Conservation (phyloP, 805 yeast genomes). For the Lachancea sp. region DNA sequence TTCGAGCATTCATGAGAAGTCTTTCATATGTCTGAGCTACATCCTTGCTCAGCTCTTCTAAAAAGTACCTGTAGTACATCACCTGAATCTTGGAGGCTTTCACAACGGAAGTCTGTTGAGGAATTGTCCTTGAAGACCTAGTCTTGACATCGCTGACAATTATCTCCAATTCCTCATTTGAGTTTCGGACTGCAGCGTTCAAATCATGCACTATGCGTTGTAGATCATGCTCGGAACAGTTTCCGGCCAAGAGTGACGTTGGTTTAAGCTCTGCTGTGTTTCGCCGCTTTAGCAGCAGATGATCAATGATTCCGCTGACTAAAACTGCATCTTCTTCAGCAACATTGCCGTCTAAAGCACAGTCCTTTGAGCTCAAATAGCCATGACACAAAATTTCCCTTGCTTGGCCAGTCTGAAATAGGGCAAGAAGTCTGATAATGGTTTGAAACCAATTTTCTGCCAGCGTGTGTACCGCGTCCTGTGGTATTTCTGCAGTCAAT, state of each 20-base stretch:
- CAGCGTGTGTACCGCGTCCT: slow-evolving; percentile 21
- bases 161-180: slow-evolving; percentile 19
- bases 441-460: slow-evolving; percentile 39
- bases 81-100: slow-evolving; percentile 52
- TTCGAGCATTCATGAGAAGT: slow-evolving; percentile 41
- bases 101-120: slow-evolving; percentile 45
- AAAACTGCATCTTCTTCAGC: slow-evolving; percentile 33
- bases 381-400: slow-evolving; percentile 59
- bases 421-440: slow-evolving; percentile 36
- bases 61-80: slow-evolving; percentile 47
- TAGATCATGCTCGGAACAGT: slow-evolving; percentile 5
- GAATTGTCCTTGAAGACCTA: slow-evolving; percentile 39
- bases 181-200: not conserved
- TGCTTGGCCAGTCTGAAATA: slow-evolving; percentile 46
- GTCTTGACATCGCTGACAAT: slow-evolving; percentile 58
- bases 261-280: not conserved
- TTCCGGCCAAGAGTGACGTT: slow-evolving; percentile 1
- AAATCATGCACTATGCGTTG: slow-evolving; percentile 15
- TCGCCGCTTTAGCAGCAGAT: slow-evolving; percentile 25
- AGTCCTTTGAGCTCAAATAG: slow-evolving; percentile 33
- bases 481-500: slow-evolving; percentile 15
- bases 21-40: slow-evolving; percentile 35
- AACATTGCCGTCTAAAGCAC: slow-evolving; percentile 11
- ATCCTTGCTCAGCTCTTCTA: slow-evolving; percentile 34
- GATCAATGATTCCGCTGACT: slow-evolving; percentile 62